Base-by-base conservation (phyloP, 2,329 filamentous ascomycete species). In the Botrytis medusae region DNA sequence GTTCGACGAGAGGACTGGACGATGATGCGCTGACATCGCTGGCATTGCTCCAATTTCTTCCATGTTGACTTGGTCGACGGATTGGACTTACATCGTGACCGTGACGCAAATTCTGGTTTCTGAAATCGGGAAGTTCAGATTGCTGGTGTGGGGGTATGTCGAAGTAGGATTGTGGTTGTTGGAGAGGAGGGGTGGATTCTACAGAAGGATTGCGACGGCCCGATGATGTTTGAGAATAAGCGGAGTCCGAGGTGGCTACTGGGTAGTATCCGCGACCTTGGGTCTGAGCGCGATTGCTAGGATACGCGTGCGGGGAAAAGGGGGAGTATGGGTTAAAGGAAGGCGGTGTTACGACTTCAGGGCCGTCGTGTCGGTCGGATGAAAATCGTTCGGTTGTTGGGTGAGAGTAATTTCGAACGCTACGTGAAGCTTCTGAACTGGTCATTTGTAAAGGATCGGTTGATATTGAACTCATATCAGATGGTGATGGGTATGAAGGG, bases 361-460 rank as follows among this genome's bases (percentile, higher is more conserved):
- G 70, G 32, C 63, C 63, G 12, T 37, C 69, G 69, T 77, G 78
- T 57, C 76, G 72, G 29, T 72, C 70, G 34, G 74, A 73, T 61
- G 69, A 76, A 37, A 75, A 69, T 48, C 54, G 61, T 20, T 71
- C 69, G 22, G 75, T 74, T 22, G 73, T 76, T 25, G 74, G 72
- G 5, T 74, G 71, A 16, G 74, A 75, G 25, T 76, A 64, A 42
- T 73, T 78, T 25, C 74, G 64, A 22, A 76, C 69, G 34, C 72
- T 72, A 54, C 76, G 70, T 4, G 62, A 68, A 9, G 18, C 20
- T 68, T 68, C 62, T 6, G 78, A 79, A 2, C 71, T 57, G 2
- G 51, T 76, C 74, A 80, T 79, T 72, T 79, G 78, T 2, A 79
- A 71, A n/a, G 79, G 79, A 73, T 80, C 79, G 8, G 79, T 68